These are phyloP conservation scores for Pueraria montana DNA, from an alignment of 306 rosid genomes.

Conservation along the genomic window DNA sequence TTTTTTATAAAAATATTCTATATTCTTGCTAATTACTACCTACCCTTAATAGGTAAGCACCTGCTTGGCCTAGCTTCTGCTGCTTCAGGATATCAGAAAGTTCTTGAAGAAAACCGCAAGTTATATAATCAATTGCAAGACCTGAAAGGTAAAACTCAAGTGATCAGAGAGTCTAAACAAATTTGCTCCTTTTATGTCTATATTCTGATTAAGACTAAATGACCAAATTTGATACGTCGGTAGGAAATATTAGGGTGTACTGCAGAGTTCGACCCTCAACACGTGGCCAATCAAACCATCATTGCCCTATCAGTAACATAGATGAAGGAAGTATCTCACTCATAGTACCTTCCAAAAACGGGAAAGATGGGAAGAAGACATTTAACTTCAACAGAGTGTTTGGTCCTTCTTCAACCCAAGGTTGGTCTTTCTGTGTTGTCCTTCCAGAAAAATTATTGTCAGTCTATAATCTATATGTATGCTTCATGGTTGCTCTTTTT, in stretches of 20 bases:
- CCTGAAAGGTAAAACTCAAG: slow-evolving; percentile 68
- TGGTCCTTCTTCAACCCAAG: slow-evolving; percentile 89
- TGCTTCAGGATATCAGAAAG: slow-evolving; percentile 77
- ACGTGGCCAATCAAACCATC: slow-evolving; percentile 60
- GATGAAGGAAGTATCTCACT: slow-evolving; percentile 79
- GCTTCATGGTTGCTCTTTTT: slow-evolving; percentile 35
- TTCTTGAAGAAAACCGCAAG: slow-evolving; percentile 92
- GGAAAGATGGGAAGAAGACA: slow-evolving; percentile 82
- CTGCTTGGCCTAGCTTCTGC: slow-evolving; percentile 68
- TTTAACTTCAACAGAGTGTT: slow-evolving; percentile 87
- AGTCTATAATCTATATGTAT: background rate
- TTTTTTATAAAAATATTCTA: slow-evolving; percentile 24
- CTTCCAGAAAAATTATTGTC: background rate
- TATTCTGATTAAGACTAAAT: slow-evolving; percentile 40
- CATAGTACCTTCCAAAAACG: slow-evolving; percentile 70
- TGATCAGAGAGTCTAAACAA: slow-evolving; percentile 19
- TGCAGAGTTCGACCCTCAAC: slow-evolving; percentile 91
- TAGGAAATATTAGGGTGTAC: slow-evolving; percentile 93
- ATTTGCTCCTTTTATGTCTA: background rate
- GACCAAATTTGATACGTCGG: slow-evolving; percentile 24
- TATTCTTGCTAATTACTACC: slow-evolving; percentile 34
- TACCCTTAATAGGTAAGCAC: slow-evolving; percentile 68
- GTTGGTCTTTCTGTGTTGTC: slow-evolving; percentile 54
- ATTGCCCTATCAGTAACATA: slow-evolving; percentile 56
- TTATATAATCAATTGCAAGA: slow-evolving; percentile 89